These are phyloP conservation scores for Ganoderma boninense DNA, from an alignment of 1,284 basidiomycete species.

Conservation along the genomic window DNA sequence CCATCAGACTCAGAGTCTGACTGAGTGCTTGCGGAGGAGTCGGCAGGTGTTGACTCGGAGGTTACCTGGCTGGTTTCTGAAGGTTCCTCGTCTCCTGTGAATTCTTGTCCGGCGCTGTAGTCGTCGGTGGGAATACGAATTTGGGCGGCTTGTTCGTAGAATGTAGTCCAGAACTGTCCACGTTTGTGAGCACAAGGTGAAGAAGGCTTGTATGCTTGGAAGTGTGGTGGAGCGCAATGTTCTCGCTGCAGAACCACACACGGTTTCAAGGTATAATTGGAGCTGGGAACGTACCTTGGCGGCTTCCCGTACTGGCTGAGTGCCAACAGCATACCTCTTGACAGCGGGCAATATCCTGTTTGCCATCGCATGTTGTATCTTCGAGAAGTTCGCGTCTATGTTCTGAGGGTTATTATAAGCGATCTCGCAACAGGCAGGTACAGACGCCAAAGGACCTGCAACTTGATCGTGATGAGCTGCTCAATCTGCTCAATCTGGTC, in stretches of 20 bases:
- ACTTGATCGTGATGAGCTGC: conserved; percentile 90
- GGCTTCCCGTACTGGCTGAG: conserved; percentile 88
- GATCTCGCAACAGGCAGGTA: neutral
- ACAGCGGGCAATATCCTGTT: conserved; percentile 86
- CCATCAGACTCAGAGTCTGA: conserved; percentile 34
- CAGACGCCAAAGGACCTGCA: conserved; percentile 61
- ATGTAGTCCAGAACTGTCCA: conserved; percentile 91
- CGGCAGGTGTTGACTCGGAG: conserved; percentile 17
- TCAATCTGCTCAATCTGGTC: conserved; percentile 96
- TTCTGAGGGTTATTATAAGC: conserved; percentile 60
- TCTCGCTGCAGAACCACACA: neutral
- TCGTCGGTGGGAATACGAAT: conserved; percentile 83
- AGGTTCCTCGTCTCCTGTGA: conserved; percentile 46
- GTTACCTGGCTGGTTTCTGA: conserved; percentile 18
- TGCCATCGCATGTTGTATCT: conserved; percentile 88
- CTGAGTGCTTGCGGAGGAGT: conserved; percentile 39
- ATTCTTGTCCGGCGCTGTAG: conserved; percentile 61
- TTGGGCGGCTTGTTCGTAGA: conserved; percentile 92
- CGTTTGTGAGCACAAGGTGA: neutral
- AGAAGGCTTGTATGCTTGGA: neutral
- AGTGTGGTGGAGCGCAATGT: neutral
- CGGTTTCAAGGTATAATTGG: conserved; percentile 5
- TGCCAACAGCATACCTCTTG: conserved; percentile 87
- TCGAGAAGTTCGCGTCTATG: conserved; percentile 93
- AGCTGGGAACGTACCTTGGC: conserved; percentile 68